A percentile compares a stretch with the other conserved stretches of the same genome.
phyloP scores from a whole-genome alignment of 768 basidiomycete species.

The Dioszegia aurantiaca region DNA sequence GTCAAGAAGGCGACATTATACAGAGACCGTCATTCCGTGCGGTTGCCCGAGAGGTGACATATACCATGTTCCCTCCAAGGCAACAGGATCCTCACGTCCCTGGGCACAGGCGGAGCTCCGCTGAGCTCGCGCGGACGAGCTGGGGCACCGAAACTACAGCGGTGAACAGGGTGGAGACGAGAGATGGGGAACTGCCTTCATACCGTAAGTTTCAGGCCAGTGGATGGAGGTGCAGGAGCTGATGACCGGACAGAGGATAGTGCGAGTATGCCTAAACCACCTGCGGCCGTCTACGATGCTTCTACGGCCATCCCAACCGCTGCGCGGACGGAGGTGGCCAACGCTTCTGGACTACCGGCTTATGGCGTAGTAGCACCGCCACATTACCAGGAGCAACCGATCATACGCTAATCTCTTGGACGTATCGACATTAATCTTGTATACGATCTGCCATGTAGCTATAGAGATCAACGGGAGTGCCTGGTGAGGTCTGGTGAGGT shows the following conservation, averaged over 20 bases:
- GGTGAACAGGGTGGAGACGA: constrained; percentile 14
- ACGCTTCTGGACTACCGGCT: neutral
- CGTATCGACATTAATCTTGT: neutral
- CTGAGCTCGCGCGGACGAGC: neutral
- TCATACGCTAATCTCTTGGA: neutral
- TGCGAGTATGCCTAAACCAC: constrained; percentile 6
- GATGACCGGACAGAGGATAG: constrained; percentile 8
- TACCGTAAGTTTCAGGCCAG: constrained; percentile 7
- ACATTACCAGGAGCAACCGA: constrained; percentile 7
- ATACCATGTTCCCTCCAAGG: constrained; percentile 11
- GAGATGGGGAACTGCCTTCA: constrained; percentile 19
- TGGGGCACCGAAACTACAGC: neutral
- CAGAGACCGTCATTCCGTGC: constrained; percentile 4
- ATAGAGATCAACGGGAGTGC: neutral
- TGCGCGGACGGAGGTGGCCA: neutral
- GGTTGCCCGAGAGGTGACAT: constrained; percentile 15
- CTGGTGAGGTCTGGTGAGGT: no score
- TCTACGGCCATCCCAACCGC: constrained; percentile 1
- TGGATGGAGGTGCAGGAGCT: neutral
- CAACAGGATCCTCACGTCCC: constrained; percentile 10
- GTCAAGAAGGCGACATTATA: neutral
- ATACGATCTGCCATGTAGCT: neutral
- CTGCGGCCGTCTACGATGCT: constrained; percentile 1
- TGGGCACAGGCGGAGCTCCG: constrained; percentile 7
- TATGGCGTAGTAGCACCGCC: neutral